Base-by-base conservation (phyloP, 2,329 filamentous ascomycete genomes). In the Lachnellula hyalina region DNA sequence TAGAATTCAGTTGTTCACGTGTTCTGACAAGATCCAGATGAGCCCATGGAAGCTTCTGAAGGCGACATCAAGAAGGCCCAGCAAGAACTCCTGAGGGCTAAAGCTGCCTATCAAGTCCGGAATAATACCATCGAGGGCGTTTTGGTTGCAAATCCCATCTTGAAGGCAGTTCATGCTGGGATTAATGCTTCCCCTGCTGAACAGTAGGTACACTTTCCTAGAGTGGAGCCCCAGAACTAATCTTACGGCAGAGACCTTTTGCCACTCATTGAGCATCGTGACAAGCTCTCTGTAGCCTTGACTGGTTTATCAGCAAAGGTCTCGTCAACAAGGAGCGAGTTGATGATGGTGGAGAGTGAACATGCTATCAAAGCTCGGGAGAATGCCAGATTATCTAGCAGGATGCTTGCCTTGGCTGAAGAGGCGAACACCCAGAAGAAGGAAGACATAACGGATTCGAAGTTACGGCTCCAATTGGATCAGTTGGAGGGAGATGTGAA, bases 121-220 rank as follows among this genome's bases (percentile, higher is more conserved):
- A 86, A 86, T 68, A 83, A 83, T 57, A 84, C 89, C 21, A 76
- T 85, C 21, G 83, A 87, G 58, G 83, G 79, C 47, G 83, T 89
- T 51, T 72, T 94, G 61, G 82, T 83, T 62, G 84, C 85, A 54
- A 86, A 90, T 64, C 89, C 90, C 7, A 84, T 89, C 41, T 74
- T 95, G 54, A 89, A 88, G 65, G 86, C 90, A 6, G 83, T 93
- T 40, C 89, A 95, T 68, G 75, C 81, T 56, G 84, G 84, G 44
- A 81, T 80, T 12, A 78, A 82, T 56, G 80, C 83, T 17, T 81
- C 83, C 2, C 80, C 82, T 45, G 76, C 85, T 51, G 89, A 94
- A 72, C 81, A 83, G 89, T 89, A 77, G 53, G 69, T 61, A 51
- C 40, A 42, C 11, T 45, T 52, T 14, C 50, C 15, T 32, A 32